phyloP scores from a whole-genome alignment of 2,329 filamentous ascomycete species.

The Calonectria multiphialidica region DNA sequence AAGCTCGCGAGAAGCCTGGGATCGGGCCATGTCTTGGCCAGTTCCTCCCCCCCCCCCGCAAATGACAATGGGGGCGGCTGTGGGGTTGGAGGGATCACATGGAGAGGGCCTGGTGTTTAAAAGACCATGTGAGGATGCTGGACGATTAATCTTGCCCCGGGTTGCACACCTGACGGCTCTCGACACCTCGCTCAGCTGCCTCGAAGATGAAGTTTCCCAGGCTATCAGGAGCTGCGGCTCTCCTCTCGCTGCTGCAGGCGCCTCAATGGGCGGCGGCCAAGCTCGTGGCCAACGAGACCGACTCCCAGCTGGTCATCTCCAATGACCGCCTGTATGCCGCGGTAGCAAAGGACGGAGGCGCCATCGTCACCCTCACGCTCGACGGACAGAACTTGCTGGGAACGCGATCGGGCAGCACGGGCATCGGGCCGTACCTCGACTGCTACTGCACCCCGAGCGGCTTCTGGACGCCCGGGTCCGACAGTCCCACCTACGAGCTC shows the following conservation, averaged over 20 bases:
- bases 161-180: slow-evolving; percentile 12
- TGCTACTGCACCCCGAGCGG: slow-evolving; percentile 72
- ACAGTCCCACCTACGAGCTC: slow-evolving; percentile 57
- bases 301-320: slow-evolving; percentile 48
- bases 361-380: slow-evolving; percentile 50
- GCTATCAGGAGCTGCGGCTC: slow-evolving; percentile 32
- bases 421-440: slow-evolving; percentile 70
- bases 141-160: neutral
- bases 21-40: neutral
- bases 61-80: slow-evolving; percentile 35
- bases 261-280: slow-evolving; percentile 40
- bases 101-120: slow-evolving; percentile 24
- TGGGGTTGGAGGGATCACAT: slow-evolving; percentile 27
- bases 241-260: slow-evolving; percentile 36
- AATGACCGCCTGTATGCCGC: slow-evolving; percentile 54
- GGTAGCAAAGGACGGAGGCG: slow-evolving; percentile 52
- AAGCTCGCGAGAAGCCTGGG: neutral
- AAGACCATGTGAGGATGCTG: slow-evolving; percentile 10
- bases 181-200: slow-evolving; percentile 1
- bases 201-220: slow-evolving; percentile 39
- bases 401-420: slow-evolving; percentile 47
- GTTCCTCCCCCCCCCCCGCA: slow-evolving; percentile 37
- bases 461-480: slow-evolving; percentile 69
- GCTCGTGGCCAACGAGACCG: slow-evolving; percentile 50
- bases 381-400: slow-evolving; percentile 64